Evolutionary conservation across 495 filamentous ascomycete species (phyloP), one percentile per base, ranked within the genome.

Genomic region (Annulohypoxylon maeteangense): DNA sequence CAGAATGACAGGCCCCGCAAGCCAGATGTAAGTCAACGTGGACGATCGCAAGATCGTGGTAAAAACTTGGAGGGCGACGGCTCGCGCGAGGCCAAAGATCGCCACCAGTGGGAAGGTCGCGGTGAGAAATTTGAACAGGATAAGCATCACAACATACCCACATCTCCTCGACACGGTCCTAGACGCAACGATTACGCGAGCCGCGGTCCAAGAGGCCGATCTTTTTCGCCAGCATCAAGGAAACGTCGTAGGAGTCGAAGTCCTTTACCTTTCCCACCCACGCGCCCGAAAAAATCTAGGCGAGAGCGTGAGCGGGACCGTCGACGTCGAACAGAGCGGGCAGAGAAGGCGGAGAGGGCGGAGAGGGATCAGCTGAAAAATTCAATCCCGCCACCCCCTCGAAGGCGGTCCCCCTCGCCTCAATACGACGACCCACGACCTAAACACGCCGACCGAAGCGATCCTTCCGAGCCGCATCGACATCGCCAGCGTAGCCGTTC

Each of bases 401-500:
- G 62, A 44, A 66, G 66, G 60, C 68, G 70, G 20, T 78, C 75
- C 48, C 66, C 60, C 2, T 78, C 74, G 2, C 74, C 75, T 25
- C 65, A 44, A 27, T 65, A 72, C 62, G 73, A 74, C 38, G 62
- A 61, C 20, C 20, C 67, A 40, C 75, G 62, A 14, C 29, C 63
- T 50, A 61, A 66, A 72, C 65, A 71, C 51, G 38, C 63, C 53
- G 75, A 76, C 48, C 70, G 62, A 34, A 57, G 29, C 25, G 74
- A 78, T 25, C 65, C 64, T 50, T 29, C 50, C 23, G 71, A 69
- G 14, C 34, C 55, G 16, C 62, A 55, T 59, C 70, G 58, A 32
- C 40, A 61, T 59, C 73, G 65, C 8, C 70, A 73, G 47, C 78
- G 76, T 59, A 77, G 75, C 55, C 77, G 74, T 44, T 80, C 81